Evolutionary conservation across 2,329 filamentous ascomycete genomes (phyloP), one percentile per base, ranked within the genome.

Genomic region (Apiospora arundinis): DNA sequence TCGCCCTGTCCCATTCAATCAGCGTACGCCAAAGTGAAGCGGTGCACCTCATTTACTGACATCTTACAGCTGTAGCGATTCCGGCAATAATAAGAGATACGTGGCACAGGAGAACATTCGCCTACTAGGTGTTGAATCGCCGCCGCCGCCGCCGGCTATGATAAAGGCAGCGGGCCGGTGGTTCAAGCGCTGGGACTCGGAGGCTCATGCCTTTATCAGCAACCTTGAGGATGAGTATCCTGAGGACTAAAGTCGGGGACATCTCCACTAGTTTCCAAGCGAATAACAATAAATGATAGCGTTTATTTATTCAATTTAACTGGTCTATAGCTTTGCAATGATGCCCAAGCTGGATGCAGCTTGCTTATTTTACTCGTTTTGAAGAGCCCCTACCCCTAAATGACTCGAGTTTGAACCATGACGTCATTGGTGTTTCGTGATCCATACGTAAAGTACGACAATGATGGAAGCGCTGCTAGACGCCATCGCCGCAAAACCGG

Each of bases 91-190:
- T 69, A 82, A 87, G 21, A 85, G 91, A 42, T 93, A 93, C 76
- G 90, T 93, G 4, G 91, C 91, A 0, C 88, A 92, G 76, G 91
- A 93, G 80, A 92, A 92, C 74, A 90, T 93, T 69, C 75, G 83
- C 28, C 74, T 83, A 8, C 77, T 87, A 21, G 72, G 8, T 18
- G 6, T 73, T 12, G 83, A 82, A 7, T 73, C 79, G 25, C 83
- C 87, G 1, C 81, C 79, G 25, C 83, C 87, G 1, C 81, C 83
- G 1, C 81, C 84, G 14, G 79, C 83, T 5, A 81, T 92, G 71
- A 80, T 87, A 74, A 77, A 78, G 49, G 78, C 89, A 69, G 89
- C 90, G 9, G 91, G 91, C 0, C 87, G 86, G 72, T 88, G 90
- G 76, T 92, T 93, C 77, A 92, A 90, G 78, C 83, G 90, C 46